Percentiles rank a stretch among this genome's conserved stretches.
Evolutionary conservation across 73 alveolate species (phyloP).

Genomic region (Paramecium biaurelia): DNA sequence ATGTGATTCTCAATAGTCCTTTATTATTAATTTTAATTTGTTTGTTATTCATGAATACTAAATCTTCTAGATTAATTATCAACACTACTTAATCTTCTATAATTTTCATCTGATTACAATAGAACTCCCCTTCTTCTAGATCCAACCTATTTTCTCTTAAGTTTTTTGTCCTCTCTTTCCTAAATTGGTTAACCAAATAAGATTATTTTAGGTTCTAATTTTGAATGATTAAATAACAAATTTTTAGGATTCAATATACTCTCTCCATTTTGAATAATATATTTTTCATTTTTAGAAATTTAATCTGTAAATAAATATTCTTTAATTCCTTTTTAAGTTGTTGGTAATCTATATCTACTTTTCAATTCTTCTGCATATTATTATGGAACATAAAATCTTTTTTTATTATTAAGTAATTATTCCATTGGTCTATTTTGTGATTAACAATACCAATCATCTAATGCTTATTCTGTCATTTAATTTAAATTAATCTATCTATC

Average conservation of each 20-base stretch:
- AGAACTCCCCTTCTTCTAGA: not conserved
- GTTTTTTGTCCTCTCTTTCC: not conserved
- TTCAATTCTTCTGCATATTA: not conserved
- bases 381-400: not conserved
- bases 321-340: not conserved
- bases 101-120: not conserved
- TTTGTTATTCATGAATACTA: not conserved
- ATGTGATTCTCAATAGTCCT: not conserved
- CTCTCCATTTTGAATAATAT: conserved; percentile 26
- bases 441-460: conserved; percentile 32
- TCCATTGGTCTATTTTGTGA: conserved; percentile 24
- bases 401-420: not conserved
- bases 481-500: not conserved
- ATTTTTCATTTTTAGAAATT: not conserved
- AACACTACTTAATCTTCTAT: not conserved
- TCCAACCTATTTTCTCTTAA: not conserved
- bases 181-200: not conserved
- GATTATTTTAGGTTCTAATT: not conserved
- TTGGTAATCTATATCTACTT: not conserved
- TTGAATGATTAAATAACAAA: not conserved
- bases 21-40: not conserved
- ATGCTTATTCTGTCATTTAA: conserved; percentile 9
- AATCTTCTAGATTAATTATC: not conserved
- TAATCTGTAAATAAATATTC: not conserved
- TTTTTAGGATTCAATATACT: not conserved